Conservation (phyloP, 371 early-diverging fungal species). For the Syncephalastrum sp. region DNA sequence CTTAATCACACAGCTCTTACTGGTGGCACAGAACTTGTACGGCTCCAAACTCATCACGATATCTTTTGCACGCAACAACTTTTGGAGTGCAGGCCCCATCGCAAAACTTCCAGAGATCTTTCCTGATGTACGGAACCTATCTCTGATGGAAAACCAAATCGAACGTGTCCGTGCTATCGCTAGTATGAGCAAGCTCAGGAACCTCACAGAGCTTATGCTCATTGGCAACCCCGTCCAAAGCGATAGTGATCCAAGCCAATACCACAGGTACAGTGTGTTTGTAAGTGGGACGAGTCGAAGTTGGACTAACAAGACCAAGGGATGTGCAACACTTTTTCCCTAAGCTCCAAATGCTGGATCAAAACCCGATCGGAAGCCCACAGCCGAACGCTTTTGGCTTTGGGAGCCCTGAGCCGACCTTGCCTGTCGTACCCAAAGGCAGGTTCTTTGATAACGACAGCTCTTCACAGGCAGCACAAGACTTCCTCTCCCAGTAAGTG, state of each 20-base stretch:
- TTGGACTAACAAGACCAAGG: conserved; percentile 1
- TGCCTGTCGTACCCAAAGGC: conserved; percentile 3
- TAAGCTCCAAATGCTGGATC: conserved; percentile 38
- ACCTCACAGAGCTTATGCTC: conserved; percentile 52
- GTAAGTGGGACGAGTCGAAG: no score
- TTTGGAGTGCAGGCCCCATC: conserved; percentile 45
- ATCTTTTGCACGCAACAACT: conserved; percentile 50
- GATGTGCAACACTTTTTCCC: conserved; percentile 40
- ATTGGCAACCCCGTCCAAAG: conserved; percentile 55
- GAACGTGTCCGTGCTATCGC: conserved; percentile 42
- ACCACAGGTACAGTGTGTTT: conserved; percentile 14
- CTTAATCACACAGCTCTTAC: conserved; percentile 46
- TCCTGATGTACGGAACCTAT: conserved; percentile 56
- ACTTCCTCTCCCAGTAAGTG: conserved; percentile 35
- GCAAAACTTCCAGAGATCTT: conserved; percentile 37
- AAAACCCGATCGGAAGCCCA: conserved; percentile 9
- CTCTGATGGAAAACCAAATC: conserved; percentile 58
- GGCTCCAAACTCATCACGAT: conserved; percentile 56
- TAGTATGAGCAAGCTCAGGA: conserved; percentile 32
- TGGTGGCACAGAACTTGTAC: conserved; percentile 47
- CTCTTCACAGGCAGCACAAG: conserved; percentile 34
- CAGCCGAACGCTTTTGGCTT: no score
- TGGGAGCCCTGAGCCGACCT: no score
- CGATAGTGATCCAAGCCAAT: conserved; percentile 13
- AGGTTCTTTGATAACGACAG: conserved; percentile 37